Evolutionary conservation across 2,329 filamentous ascomycete species (phyloP).

Genomic region (Claviceps africana): DNA sequence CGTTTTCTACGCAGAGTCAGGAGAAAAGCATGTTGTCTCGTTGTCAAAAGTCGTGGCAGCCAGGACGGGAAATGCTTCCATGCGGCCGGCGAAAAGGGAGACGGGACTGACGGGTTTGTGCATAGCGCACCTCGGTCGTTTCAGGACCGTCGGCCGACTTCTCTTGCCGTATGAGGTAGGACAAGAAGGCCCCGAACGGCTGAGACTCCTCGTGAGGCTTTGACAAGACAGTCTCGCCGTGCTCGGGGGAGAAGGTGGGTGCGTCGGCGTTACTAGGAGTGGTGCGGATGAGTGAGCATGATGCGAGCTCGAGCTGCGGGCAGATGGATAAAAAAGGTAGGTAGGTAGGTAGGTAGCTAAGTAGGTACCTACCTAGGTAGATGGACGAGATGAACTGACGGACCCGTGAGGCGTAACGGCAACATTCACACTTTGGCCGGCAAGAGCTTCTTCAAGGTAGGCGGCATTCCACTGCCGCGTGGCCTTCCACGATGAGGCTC

Average conservation of each 20-base stretch:
- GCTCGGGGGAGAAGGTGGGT: conserved; percentile 15
- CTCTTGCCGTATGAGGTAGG: conserved; percentile 46
- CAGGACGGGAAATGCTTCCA: background rate
- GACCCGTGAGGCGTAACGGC: conserved; percentile 62
- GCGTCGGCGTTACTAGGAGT: conserved; percentile 23
- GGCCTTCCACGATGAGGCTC: conserved; percentile 49
- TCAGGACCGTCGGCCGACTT: conserved; percentile 17
- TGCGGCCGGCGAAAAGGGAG: too few relatives aligned
- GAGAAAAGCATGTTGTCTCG: background rate
- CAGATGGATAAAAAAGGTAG: background rate
- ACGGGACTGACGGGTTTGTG: conserved; percentile 51
- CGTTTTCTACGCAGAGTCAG: conserved; percentile 44
- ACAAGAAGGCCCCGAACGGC: conserved; percentile 47
- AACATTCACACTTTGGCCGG: conserved; percentile 50
- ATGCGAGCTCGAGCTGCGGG: background rate
- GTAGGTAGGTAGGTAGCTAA: too few relatives aligned
- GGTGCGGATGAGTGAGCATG: background rate
- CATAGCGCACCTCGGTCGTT: conserved; percentile 47
- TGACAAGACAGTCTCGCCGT: conserved; percentile 38
- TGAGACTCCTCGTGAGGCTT: conserved; percentile 59
- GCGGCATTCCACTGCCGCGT: conserved; percentile 45
- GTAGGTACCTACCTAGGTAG: too few relatives aligned
- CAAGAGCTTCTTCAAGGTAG: conserved; percentile 43
- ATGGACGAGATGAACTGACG: background rate
- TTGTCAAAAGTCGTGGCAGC: background rate